Conservation (phyloP, 169 alveolate species). For the Eimeria acervulina region DNA sequence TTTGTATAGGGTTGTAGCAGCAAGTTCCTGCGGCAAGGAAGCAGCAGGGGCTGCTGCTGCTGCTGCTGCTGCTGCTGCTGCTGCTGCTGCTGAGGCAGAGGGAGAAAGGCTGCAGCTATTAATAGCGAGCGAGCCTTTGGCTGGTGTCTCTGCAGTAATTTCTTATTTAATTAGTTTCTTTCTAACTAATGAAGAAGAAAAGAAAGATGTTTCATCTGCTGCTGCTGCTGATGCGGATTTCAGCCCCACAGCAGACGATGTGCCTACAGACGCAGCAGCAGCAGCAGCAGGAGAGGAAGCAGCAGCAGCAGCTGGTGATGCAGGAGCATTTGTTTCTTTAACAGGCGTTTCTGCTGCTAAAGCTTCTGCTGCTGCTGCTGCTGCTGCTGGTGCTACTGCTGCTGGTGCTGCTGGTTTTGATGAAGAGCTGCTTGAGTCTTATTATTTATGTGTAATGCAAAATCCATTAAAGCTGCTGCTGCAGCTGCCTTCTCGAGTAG, state of each 20-base stretch:
- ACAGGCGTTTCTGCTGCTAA: not conserved
- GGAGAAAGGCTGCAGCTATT: conserved; percentile 25
- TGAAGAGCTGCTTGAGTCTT: not conserved
- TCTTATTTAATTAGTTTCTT: not conserved
- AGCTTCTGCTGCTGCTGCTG: too few relatives aligned
- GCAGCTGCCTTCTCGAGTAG: conserved; percentile 61
- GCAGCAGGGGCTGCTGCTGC: too few relatives aligned
- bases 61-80: not conserved
- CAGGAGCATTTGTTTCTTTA: not conserved
- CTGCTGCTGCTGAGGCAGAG: conserved; percentile 41
- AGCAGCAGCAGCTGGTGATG: not conserved
- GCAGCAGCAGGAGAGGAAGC: not conserved
- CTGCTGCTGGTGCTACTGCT: too few relatives aligned
- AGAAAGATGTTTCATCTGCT: not conserved
- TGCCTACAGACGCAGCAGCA: not conserved
- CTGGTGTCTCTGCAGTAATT: conserved; percentile 34
- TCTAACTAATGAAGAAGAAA: not conserved
- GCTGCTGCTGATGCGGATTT: not conserved
- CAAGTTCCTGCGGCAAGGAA: not conserved
- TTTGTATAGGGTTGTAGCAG: not conserved
- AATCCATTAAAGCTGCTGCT: conserved; percentile 74
- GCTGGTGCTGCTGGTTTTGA: not conserved
- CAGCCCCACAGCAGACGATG: conserved; percentile 9
- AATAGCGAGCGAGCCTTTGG: conserved; percentile 16
- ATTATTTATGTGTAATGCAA: conserved; percentile 51